Conservation (phyloP, 495 filamentous ascomycete species). For the Trichocladium antarcticum region DNA sequence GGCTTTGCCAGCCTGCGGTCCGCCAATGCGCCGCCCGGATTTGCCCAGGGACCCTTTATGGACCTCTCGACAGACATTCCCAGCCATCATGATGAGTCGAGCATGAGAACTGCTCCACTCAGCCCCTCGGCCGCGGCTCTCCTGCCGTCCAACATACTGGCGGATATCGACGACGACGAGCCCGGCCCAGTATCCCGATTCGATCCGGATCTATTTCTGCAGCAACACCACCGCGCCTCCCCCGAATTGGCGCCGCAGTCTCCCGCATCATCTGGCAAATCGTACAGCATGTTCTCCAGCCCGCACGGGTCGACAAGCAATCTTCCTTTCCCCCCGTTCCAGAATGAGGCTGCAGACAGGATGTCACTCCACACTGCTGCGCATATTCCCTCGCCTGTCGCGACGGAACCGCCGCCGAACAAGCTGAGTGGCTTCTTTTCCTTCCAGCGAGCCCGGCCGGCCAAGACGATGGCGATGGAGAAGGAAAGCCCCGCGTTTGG, state of each 20-base stretch:
- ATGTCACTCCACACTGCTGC: slow-evolving; percentile 22
- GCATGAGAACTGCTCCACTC: slow-evolving; percentile 50
- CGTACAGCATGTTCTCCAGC: slow-evolving; percentile 55
- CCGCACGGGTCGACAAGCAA: slow-evolving; percentile 52
- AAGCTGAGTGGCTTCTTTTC: slow-evolving; percentile 43
- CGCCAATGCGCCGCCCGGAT: slow-evolving; percentile 37
- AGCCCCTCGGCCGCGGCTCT: slow-evolving; percentile 71
- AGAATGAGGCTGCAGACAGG: slow-evolving; percentile 31
- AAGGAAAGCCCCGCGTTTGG: slow-evolving; percentile 61
- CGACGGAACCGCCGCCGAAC: slow-evolving; percentile 19
- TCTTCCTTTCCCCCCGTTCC: slow-evolving; percentile 39
- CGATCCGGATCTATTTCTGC: slow-evolving; percentile 21
- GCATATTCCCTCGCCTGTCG: slow-evolving; percentile 12
- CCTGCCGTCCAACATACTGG: slow-evolving; percentile 68
- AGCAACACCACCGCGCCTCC: slow-evolving; percentile 31
- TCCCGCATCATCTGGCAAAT: slow-evolving; percentile 56
- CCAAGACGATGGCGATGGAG: slow-evolving; percentile 55
- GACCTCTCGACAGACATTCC: slow-evolving; percentile 32
- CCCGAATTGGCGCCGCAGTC: slow-evolving; percentile 49
- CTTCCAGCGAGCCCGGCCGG: slow-evolving; percentile 55
- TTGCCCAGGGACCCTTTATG: slow-evolving; percentile 43
- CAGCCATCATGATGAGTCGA: slow-evolving; percentile 33
- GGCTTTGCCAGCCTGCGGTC: slow-evolving; percentile 32
- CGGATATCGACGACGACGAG: slow-evolving; percentile 57
- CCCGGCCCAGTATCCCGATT: slow-evolving; percentile 39